Conservation (phyloP, 352 stramenopile genomes). For the Phytophthora citricola region DNA sequence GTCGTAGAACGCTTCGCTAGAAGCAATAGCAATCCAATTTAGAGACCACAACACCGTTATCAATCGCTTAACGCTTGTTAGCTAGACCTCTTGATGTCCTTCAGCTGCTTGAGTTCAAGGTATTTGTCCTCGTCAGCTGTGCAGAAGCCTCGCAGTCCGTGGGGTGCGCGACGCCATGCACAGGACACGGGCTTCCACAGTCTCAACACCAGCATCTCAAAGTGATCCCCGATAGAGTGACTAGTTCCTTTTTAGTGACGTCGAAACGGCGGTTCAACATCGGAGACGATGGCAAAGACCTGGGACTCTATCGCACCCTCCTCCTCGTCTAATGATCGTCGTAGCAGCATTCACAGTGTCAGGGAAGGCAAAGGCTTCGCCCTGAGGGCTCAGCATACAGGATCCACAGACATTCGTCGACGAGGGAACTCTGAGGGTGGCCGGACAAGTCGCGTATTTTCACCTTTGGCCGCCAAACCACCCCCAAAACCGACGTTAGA, state of each 20-base stretch:
- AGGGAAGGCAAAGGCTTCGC: constrained; percentile 12
- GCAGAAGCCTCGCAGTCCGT: constrained; percentile 25
- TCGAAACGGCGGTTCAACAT: constrained; percentile 30
- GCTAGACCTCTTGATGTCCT: constrained; percentile 80
- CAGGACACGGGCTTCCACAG: constrained; percentile 18
- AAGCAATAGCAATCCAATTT: constrained; percentile 2
- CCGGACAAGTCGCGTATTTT: constrained; percentile 21
- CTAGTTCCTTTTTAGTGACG: neutral
- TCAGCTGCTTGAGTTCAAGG: constrained; percentile 76
- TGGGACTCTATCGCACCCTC: constrained; percentile 18
- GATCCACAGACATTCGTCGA: constrained; percentile 17
- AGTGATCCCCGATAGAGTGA: neutral
- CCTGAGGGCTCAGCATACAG: constrained; percentile 5
- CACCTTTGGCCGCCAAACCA: constrained; percentile 12
- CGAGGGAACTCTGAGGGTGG: constrained; percentile 31
- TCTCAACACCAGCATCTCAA: neutral
- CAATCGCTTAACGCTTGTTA: neutral
- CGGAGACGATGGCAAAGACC: constrained; percentile 1
- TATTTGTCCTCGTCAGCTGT: constrained; percentile 71
- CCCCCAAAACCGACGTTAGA: constrained; percentile 14
- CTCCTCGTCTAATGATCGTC: constrained; percentile 2
- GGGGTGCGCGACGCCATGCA: constrained; percentile 4
- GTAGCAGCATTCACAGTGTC: neutral
- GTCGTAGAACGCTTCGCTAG: constrained; percentile 81
- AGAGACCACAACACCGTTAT: neutral